phyloP scores from a whole-genome alignment of 257 asterid genomes.

The Solanum megistacrolobum region DNA sequence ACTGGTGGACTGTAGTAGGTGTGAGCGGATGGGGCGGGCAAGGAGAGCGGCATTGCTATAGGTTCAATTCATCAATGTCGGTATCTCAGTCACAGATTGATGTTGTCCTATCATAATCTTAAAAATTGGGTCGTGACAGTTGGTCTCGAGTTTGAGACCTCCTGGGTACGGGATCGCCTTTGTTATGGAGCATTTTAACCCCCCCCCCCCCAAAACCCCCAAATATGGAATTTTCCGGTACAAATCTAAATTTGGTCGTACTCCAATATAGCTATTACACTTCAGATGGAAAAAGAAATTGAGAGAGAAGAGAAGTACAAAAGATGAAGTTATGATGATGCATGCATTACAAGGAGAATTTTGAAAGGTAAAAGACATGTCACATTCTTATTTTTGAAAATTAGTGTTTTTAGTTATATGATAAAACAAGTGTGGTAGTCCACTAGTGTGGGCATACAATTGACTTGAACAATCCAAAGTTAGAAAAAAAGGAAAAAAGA shows the following conservation, averaged over 20 bases:
- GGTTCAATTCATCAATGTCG: too few relatives aligned
- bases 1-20: too few relatives aligned
- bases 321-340: background rate
- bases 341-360: background rate
- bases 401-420: background rate
- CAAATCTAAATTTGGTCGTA: fast-evolving
- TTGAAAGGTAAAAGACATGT: background rate
- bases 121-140: too few relatives aligned
- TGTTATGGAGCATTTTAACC: background rate
- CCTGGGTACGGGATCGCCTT: background rate
- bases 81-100: too few relatives aligned
- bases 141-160: background rate
- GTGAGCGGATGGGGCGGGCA: too few relatives aligned
- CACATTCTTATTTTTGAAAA: background rate
- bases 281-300: fast-evolving
- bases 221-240: fast-evolving
- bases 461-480: background rate
- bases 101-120: too few relatives aligned
- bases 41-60: too few relatives aligned
- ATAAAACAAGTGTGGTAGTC: background rate
- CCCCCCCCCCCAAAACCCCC: background rate
- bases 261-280: too few relatives aligned
- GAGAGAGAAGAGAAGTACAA: background rate
- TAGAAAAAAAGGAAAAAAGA: background rate
- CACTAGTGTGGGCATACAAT: background rate